Conservation (phyloP, 2,329 filamentous ascomycete genomes). For the Alternaria burnsii region DNA sequence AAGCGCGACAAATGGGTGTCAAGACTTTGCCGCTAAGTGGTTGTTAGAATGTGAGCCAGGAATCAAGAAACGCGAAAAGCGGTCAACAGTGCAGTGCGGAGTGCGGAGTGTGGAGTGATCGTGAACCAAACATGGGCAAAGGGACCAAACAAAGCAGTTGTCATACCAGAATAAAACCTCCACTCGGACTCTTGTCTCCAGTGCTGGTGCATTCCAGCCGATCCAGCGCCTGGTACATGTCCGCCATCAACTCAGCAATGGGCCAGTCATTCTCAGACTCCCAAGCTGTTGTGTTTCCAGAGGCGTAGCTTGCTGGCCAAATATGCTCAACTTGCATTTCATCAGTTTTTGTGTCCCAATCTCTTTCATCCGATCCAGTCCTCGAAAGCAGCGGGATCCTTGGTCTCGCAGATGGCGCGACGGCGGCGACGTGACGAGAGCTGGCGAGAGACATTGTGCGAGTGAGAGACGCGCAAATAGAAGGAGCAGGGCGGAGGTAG, state of each 20-base stretch:
- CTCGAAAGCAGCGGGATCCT: constrained; percentile 45
- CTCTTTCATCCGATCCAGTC: constrained; percentile 45
- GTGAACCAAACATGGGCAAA: constrained; percentile 31
- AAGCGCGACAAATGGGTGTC: constrained; percentile 28
- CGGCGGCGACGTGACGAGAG: constrained; percentile 44
- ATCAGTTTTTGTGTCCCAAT: constrained; percentile 24
- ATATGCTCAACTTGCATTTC: constrained; percentile 11
- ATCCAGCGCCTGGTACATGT: constrained; percentile 40
- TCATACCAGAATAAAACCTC: constrained; percentile 45
- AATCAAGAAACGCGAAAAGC: constrained; percentile 9
- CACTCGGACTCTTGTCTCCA: constrained; percentile 26
- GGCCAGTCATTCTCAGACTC: constrained; percentile 37
- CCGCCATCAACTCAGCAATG: constrained; percentile 33
- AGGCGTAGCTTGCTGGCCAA: constrained; percentile 24
- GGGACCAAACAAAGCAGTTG: constrained; percentile 35
- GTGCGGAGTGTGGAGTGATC: constrained; percentile 19
- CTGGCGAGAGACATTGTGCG: constrained; percentile 47
- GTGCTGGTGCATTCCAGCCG: constrained; percentile 39
- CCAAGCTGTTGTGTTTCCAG: constrained; percentile 29
- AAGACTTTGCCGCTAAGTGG: constrained; percentile 34
- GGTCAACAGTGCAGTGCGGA: constrained; percentile 13
- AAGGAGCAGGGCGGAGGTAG: constrained; percentile 44
- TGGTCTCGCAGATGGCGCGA: constrained; percentile 45
- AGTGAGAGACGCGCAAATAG: constrained; percentile 48
- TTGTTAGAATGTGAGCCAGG: constrained; percentile 33